Percentiles rank a stretch among this genome's conserved stretches.
Evolutionary conservation across 2,329 filamentous ascomycete species (phyloP).

Genomic region (Trichoderma sp.): DNA sequence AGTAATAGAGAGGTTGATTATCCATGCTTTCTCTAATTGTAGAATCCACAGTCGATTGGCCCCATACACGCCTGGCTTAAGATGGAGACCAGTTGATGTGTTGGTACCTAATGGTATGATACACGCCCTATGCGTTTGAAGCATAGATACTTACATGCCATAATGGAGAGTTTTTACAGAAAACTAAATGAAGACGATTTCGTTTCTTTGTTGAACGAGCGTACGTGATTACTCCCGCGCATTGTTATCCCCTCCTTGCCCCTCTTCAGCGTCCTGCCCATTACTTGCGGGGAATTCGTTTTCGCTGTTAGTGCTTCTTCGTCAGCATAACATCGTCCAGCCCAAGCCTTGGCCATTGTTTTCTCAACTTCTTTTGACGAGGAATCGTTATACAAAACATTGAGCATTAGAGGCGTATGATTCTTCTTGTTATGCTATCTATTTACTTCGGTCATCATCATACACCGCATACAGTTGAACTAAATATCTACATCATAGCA

Average conservation of each 20-base stretch:
- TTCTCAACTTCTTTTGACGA: no score
- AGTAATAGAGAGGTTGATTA: neutral
- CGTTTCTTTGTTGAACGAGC: neutral
- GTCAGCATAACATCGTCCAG: neutral
- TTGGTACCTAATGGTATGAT: slow-evolving; percentile 20
- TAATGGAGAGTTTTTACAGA: no score
- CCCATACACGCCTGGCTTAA: neutral
- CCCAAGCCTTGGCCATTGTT: neutral
- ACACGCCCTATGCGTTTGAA: neutral
- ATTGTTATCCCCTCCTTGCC: neutral
- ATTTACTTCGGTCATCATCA: neutral
- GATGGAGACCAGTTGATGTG: neutral
- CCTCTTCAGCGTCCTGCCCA: neutral
- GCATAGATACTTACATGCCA: neutral
- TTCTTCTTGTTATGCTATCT: neutral
- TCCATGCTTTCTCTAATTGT: no score
- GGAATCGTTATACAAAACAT: neutral
- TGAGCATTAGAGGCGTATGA: neutral
- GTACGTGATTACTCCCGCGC: neutral
- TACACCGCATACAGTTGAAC: neutral
- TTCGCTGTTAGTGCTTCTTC: slow-evolving; percentile 2
- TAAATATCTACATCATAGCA: neutral
- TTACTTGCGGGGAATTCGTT: slow-evolving; percentile 16
- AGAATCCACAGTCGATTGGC: neutral
- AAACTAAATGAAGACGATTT: neutral